These are phyloP conservation scores for Ceratocystis eucalypticola DNA, from an alignment of 2,329 filamentous ascomycete species.

Conservation along the genomic window DNA sequence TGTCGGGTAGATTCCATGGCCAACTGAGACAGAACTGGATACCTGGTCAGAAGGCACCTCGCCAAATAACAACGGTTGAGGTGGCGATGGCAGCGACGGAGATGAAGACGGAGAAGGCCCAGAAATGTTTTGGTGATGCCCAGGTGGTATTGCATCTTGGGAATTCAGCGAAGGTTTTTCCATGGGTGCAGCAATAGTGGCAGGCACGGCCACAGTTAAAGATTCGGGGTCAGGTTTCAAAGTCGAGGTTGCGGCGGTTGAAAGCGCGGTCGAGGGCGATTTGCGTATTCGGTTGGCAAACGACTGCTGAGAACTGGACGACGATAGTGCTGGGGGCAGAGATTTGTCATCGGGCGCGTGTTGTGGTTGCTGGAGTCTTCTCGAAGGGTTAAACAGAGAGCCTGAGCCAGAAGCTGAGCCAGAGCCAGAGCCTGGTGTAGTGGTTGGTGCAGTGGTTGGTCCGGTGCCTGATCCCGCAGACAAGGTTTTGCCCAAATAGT, in stretches of 20 bases:
- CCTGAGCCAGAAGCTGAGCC: constrained; percentile 2
- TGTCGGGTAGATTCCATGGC: constrained; percentile 42
- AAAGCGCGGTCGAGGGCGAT: constrained; percentile 30
- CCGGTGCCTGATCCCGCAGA: constrained; percentile 1
- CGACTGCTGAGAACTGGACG: constrained; percentile 26
- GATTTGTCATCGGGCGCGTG: constrained; percentile 8
- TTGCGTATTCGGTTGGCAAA: constrained; percentile 47
- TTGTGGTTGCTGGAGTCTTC: constrained; percentile 9
- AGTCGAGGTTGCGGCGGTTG: not conserved
- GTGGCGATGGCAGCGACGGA: constrained; percentile 1
- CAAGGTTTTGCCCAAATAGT: constrained; percentile 6
- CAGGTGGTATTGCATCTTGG: not conserved
- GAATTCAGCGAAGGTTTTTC: not conserved
- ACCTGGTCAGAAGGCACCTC: constrained; percentile 45
- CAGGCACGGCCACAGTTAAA: not conserved
- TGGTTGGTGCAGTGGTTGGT: not conserved
- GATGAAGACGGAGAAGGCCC: not conserved
- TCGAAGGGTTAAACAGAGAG: not conserved
- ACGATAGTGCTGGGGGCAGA: not conserved
- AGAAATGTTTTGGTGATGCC: not conserved
- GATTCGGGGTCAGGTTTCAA: not conserved
- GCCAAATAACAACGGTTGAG: constrained; percentile 49
- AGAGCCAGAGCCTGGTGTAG: not conserved
- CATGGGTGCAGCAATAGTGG: not conserved
- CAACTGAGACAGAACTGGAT: constrained; percentile 42